Conservation (phyloP, 805 yeast species). For the Starmerella stellata region DNA sequence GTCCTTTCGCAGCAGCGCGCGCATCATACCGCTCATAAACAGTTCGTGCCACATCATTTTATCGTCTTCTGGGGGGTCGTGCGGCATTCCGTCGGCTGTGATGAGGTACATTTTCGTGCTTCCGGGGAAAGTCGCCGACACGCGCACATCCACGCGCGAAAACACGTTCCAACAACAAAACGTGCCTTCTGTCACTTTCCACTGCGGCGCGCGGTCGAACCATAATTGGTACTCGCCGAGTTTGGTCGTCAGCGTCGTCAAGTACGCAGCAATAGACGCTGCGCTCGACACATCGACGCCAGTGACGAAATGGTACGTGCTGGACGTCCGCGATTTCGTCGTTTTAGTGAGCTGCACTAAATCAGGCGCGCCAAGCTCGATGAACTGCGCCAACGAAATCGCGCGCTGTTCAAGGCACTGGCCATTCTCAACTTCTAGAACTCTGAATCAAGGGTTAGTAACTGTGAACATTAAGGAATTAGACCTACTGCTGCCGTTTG, state of each 20-base stretch:
- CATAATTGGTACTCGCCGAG: slow-evolving; percentile 44
- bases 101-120: slow-evolving; percentile 26
- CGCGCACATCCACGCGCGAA: slow-evolving; percentile 52
- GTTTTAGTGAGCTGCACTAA: slow-evolving; percentile 33
- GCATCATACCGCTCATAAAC: slow-evolving; percentile 49
- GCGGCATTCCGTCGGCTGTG: slow-evolving; percentile 11
- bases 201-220: slow-evolving; percentile 42
- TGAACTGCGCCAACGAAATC: slow-evolving; percentile 26
- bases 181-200: slow-evolving; percentile 28
- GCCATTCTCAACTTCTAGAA: slow-evolving; percentile 31
- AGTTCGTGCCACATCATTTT: slow-evolving; percentile 31
- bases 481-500: no score
- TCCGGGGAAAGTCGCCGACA: slow-evolving; percentile 41
- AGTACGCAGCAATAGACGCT: slow-evolving; percentile 38
- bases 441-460: slow-evolving; percentile 1
- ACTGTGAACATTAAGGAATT: not conserved
- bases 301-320: slow-evolving; percentile 36
- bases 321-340: slow-evolving; percentile 30
- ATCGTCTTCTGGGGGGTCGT: slow-evolving; percentile 24
- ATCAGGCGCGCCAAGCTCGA: slow-evolving; percentile 61
- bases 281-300: slow-evolving; percentile 38
- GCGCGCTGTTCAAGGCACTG: slow-evolving; percentile 38
- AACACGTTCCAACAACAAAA: slow-evolving; percentile 53
- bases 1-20: slow-evolving; percentile 62
- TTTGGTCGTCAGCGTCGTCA: slow-evolving; percentile 30